Percentiles rank a stretch among this genome's conserved stretches.
phyloP scores from a whole-genome alignment of 2,329 filamentous ascomycete species.

The Nemania bipapillata region DNA sequence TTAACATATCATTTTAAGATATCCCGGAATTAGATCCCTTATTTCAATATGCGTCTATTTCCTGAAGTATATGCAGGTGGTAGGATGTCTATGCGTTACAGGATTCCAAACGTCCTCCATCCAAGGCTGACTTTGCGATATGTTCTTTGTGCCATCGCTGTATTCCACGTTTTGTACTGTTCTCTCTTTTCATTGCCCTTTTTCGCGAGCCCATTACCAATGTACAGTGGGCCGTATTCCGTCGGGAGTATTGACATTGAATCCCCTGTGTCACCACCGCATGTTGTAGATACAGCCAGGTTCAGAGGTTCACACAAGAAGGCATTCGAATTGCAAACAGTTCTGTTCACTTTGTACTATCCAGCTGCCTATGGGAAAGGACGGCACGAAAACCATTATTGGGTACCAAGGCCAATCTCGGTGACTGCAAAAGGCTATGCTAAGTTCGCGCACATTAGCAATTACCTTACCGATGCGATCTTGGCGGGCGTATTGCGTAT shows the following conservation, averaged over 20 bases:
- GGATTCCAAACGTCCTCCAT: constrained; percentile 40
- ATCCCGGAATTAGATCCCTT: background rate
- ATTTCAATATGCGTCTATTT: constrained; percentile 44
- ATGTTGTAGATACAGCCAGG: constrained; percentile 53
- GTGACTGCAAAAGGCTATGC: constrained; percentile 61
- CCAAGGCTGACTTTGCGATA: constrained; percentile 54
- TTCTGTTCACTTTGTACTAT: constrained; percentile 64
- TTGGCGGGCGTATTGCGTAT: constrained; percentile 58
- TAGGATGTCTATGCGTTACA: constrained; percentile 25
- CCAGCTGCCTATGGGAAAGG: constrained; percentile 51
- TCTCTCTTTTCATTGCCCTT: constrained; percentile 56
- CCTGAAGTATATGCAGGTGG: constrained; percentile 40
- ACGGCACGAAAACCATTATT: constrained; percentile 53
- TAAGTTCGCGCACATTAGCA: constrained; percentile 57
- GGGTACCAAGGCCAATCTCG: constrained; percentile 58
- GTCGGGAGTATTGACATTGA: constrained; percentile 63
- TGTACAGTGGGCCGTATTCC: constrained; percentile 57
- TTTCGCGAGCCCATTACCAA: constrained; percentile 58
- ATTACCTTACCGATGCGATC: constrained; percentile 56
- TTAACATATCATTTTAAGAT: background rate
- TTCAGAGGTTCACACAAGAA: constrained; percentile 53
- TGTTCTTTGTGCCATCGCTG: constrained; percentile 46
- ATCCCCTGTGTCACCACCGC: constrained; percentile 45
- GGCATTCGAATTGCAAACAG: constrained; percentile 60
- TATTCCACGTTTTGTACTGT: constrained; percentile 56